These are phyloP conservation scores for Tolypocladium sp. DNA, from an alignment of 2,329 filamentous ascomycete genomes.

Conservation along the genomic window DNA sequence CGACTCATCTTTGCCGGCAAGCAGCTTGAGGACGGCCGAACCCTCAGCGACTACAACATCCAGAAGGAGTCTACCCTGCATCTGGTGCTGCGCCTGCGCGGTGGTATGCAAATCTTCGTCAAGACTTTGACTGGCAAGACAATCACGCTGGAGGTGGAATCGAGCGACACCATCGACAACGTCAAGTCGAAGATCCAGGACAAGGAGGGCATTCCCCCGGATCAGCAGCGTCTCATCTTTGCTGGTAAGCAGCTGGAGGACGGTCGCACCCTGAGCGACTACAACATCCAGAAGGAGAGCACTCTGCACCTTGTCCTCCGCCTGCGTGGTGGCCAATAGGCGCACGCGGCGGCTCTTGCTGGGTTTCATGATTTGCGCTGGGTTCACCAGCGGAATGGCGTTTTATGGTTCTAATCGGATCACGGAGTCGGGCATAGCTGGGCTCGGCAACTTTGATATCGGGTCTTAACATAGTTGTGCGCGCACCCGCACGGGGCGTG, in stretches of 20 bases:
- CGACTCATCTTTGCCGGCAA: constrained; percentile 90
- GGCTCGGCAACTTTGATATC: constrained; percentile 4
- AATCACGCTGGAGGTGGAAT: constrained; percentile 86
- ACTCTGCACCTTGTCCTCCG: constrained; percentile 81
- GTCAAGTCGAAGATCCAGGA: constrained; percentile 98
- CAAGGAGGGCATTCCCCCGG: constrained; percentile 94
- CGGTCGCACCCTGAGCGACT: constrained; percentile 80
- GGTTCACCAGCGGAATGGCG: constrained; percentile 52
- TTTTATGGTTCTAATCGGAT: constrained; percentile 11
- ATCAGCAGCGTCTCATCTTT: constrained; percentile 94
- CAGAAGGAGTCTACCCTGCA: constrained; percentile 84
- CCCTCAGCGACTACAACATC: constrained; percentile 91
- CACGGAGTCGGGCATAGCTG: constrained; percentile 9
- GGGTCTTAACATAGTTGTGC: constrained; percentile 2
- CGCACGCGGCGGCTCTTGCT: constrained; percentile 3
- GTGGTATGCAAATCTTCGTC: constrained; percentile 71
- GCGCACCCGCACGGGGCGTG: background rate
- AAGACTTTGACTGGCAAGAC: constrained; percentile 91
- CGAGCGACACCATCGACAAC: constrained; percentile 87
- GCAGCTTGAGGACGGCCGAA: constrained; percentile 87
- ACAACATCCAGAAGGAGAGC: constrained; percentile 94
- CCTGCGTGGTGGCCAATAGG: constrained; percentile 67
- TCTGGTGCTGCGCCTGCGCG: constrained; percentile 70
- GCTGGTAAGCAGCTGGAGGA: constrained; percentile 95
- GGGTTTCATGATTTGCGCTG: constrained; percentile 58